These are phyloP conservation scores for Ophiocordyceps camponoti-leonardi DNA, from an alignment of 2,329 filamentous ascomycete genomes.

Conservation along the genomic window DNA sequence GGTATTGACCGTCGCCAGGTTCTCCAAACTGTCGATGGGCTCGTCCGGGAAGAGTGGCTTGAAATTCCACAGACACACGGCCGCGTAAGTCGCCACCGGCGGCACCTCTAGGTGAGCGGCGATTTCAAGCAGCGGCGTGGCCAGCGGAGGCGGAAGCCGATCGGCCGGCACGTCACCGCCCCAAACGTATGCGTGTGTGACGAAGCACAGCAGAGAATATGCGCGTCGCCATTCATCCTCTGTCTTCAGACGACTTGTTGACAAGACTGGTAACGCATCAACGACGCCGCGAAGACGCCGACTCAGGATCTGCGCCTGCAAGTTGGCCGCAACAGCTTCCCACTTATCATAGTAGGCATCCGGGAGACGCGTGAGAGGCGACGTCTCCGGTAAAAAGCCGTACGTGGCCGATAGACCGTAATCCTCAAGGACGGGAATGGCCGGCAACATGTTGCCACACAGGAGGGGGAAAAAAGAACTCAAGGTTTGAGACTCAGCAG, in stretches of 20 bases:
- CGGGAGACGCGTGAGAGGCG: conserved; percentile 64
- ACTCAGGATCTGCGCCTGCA: conserved; percentile 75
- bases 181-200: conserved; percentile 94
- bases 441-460: conserved; percentile 31
- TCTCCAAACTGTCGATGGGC: conserved; percentile 66
- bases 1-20: conserved; percentile 73
- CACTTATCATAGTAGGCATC: conserved; percentile 90
- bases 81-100: conserved; percentile 86
- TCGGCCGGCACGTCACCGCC: conserved; percentile 72
- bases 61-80: conserved; percentile 91
- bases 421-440: conserved; percentile 48
- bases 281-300: conserved; percentile 67
- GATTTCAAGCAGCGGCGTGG: conserved; percentile 64
- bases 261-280: conserved; percentile 66
- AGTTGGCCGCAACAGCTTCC: conserved; percentile 72
- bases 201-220: conserved; percentile 78
- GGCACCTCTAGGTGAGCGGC: conserved; percentile 69
- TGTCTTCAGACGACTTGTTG: conserved; percentile 62
- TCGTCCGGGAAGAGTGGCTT: conserved; percentile 79
- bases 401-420: conserved; percentile 64
- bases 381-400: conserved; percentile 74
- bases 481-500: background rate
- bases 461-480: background rate
- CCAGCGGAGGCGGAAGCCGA: conserved; percentile 61
- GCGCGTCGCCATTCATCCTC: conserved; percentile 88